Conservation (phyloP, 305 asterid species). For the Solanum hybrid region DNA sequence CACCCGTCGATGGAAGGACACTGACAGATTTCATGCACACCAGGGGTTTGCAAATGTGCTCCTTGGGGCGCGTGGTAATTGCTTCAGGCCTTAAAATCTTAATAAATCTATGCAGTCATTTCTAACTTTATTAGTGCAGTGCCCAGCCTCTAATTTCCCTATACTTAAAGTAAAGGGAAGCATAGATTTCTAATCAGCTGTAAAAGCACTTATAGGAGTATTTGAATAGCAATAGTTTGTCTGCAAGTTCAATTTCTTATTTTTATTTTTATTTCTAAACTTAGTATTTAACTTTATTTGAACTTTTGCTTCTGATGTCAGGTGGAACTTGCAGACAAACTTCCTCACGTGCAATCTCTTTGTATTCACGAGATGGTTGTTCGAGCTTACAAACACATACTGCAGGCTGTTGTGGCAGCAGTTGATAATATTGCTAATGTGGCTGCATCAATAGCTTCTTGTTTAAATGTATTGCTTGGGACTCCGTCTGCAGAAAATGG, state of each 20-base stretch:
- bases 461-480: constrained; percentile 73
- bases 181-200: background rate
- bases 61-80: constrained; percentile 83
- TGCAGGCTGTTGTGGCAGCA: constrained; percentile 73
- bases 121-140: constrained; percentile 4
- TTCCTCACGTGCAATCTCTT: constrained; percentile 87
- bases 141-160: constrained; percentile 1
- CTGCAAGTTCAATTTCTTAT: background rate
- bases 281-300: constrained; percentile 2
- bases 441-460: constrained; percentile 64
- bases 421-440: constrained; percentile 51
- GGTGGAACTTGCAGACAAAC: constrained; percentile 90
- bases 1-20: constrained; percentile 78
- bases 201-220: background rate
- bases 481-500: constrained; percentile 35
- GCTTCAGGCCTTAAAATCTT: constrained; percentile 3
- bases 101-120: background rate
- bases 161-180: background rate
- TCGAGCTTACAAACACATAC: constrained; percentile 78
- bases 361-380: constrained; percentile 89
- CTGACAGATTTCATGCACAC: constrained; percentile 78
- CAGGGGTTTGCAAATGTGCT: constrained; percentile 73
- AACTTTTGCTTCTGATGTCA: constrained; percentile 22
- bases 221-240: background rate
- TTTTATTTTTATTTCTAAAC: background rate